Conservation (phyloP, 768 basidiomycete species). For the Lyophyllum atratum region DNA sequence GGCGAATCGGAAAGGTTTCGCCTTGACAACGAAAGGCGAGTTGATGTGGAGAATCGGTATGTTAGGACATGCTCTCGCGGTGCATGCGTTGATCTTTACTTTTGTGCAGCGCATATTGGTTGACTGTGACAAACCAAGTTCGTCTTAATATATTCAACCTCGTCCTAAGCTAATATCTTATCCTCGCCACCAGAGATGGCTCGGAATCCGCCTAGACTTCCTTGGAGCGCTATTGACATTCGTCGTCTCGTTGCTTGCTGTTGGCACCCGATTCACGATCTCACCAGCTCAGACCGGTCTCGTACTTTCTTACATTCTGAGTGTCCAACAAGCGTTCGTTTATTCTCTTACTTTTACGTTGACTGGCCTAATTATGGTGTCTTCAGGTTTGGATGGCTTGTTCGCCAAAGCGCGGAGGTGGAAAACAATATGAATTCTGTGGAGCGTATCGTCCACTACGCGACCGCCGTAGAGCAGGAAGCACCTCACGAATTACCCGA, state of each 20-base stretch:
- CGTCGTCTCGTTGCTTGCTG: conserved; percentile 76
- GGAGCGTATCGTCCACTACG: conserved; percentile 83
- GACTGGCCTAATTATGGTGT: background rate
- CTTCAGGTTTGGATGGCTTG: conserved; percentile 70
- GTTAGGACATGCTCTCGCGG: conserved; percentile 1
- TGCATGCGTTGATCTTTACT: background rate
- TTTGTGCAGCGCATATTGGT: conserved; percentile 71
- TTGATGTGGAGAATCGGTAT: conserved; percentile 84
- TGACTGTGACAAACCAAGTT: conserved; percentile 83
- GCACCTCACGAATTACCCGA: conserved; percentile 67
- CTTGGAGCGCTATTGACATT: conserved; percentile 75
- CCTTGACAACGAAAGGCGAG: conserved; percentile 68
- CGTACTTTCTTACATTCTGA: conserved; percentile 77
- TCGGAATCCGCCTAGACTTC: conserved; percentile 88
- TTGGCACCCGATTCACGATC: conserved; percentile 71
- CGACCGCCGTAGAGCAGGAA: conserved; percentile 80
- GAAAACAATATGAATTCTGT: conserved; percentile 96
- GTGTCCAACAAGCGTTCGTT: conserved; percentile 66
- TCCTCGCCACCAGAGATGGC: conserved; percentile 61
- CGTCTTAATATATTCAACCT: background rate
- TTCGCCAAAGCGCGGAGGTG: conserved; percentile 79
- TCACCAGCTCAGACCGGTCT: conserved; percentile 81
- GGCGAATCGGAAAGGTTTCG: conserved; percentile 78
- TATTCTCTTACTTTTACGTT: background rate
- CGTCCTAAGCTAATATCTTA: conserved; percentile 15